Evolutionary conservation across 371 early-diverging fungal species (phyloP), one percentile per base, ranked within the genome.

Genomic region (Mucor plumbeus): DNA sequence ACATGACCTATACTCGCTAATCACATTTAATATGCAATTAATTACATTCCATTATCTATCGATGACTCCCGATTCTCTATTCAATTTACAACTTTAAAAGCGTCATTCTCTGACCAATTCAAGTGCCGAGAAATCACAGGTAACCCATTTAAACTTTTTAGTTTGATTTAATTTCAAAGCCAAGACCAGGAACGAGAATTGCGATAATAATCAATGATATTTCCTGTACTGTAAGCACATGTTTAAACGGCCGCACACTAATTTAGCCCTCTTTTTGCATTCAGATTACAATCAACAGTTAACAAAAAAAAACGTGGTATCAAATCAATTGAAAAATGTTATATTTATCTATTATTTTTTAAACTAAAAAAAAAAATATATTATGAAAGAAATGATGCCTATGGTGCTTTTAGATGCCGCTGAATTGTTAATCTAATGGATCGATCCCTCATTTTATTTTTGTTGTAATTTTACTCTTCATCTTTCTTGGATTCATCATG

Each of bases 361-460:
- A 39, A 38, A 36, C 0, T n/a, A 9, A 19, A 5, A 50, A 50
- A 19, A 50, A 26, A 50, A 26, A 21, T 58, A 14, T 53, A 13
- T 53, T 31, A 53, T 53, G 31, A 53, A 21, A 13, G 31, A 53
- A 31, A 53, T 31, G 14, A 53, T 53, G 4, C 53, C 14, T 53
- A 53, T 26, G 13, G 31, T 53, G 26, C 53, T 59, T 59, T 59
- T 38, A 65, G 65, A 65, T 65, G 65, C 65, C 59, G 65, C 39
- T 64, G 19, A 56, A 64, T 53, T 50, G 53, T 31, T 53, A 6
- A 53, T 44, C 44, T 40, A 36, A 58, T 33, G 56, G 65, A 65
- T 58, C 57, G 65, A 47, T 38, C 59, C 65, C 50, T 35, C 34
- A 26, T n/a, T 60, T 57, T 19, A n/a, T 63, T 15, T 54, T 31